phyloP scores from a whole-genome alignment of 2,329 filamentous ascomycete species.

The Calonectria crousiana region DNA sequence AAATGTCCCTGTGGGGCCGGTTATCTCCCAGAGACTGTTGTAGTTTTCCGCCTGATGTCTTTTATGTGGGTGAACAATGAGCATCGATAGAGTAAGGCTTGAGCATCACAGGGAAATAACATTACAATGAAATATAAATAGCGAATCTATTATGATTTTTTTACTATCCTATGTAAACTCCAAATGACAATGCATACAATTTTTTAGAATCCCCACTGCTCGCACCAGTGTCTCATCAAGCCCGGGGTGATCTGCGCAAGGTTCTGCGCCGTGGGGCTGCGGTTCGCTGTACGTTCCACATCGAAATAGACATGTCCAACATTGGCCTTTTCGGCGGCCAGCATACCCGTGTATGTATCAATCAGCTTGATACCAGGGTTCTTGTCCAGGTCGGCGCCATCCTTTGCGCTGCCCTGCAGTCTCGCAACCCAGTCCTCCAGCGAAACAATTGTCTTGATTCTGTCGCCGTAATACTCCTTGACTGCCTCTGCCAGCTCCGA shows the following conservation, averaged over 20 bases:
- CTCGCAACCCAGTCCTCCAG: neutral
- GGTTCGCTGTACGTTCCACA: neutral
- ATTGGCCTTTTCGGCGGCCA: neutral
- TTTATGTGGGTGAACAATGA: neutral
- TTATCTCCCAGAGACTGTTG: neutral
- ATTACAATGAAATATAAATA: neutral
- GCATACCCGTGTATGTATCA: neutral
- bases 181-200: neutral
- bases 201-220: conserved; percentile 3
- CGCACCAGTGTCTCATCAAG: neutral
- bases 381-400: neutral
- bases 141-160: neutral
- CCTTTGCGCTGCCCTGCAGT: neutral
- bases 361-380: conserved; percentile 1
- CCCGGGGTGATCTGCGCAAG: neutral
- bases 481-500: neutral
- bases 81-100: neutral
- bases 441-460: neutral
- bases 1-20: neutral
- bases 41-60: neutral
- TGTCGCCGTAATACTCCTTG: neutral
- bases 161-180: neutral
- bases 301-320: neutral
- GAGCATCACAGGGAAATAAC: neutral
- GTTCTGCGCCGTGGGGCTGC: neutral